A percentile compares a stretch with the other conserved stretches of the same genome.
These are phyloP conservation scores for Diophrys sp. DNA, from an alignment of 73 alveolate genomes.

Conservation along the genomic window DNA sequence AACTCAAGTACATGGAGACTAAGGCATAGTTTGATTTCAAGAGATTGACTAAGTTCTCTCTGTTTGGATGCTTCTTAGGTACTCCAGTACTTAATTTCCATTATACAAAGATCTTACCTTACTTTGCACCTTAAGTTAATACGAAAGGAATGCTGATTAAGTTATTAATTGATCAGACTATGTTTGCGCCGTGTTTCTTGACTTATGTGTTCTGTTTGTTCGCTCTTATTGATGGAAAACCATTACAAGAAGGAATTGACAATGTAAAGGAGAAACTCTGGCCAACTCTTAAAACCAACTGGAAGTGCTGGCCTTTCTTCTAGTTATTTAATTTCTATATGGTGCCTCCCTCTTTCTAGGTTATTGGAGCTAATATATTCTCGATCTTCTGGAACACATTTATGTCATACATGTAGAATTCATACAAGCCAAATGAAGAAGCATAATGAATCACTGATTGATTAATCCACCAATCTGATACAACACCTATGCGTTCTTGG, in stretches of 20 bases:
- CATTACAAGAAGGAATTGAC: slow-evolving; percentile 8
- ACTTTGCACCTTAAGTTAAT: slow-evolving; percentile 20
- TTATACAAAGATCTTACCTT: slow-evolving; percentile 33
- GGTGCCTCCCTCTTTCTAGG: slow-evolving; percentile 42
- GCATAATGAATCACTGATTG: too few species aligned
- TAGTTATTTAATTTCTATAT: slow-evolving; percentile 39
- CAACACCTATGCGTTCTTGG: too few species aligned
- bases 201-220: slow-evolving; percentile 14
- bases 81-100: slow-evolving; percentile 43
- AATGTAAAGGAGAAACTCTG: slow-evolving; percentile 34
- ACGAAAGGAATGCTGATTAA: slow-evolving; percentile 24
- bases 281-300: slow-evolving; percentile 40
- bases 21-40: slow-evolving; percentile 2
- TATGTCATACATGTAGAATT: slow-evolving; percentile 41
- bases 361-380: slow-evolving; percentile 25
- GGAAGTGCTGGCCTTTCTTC: slow-evolving; percentile 56
- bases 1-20: background rate
- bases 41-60: slow-evolving; percentile 22
- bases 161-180: slow-evolving; percentile 29
- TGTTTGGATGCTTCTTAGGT: slow-evolving; percentile 34
- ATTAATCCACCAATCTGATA: too few species aligned
- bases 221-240: slow-evolving; percentile 32
- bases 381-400: slow-evolving; percentile 62
- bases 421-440: too few species aligned
- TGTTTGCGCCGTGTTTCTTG: slow-evolving; percentile 33